Evolutionary conservation across 2,329 filamentous ascomycete species (phyloP).

Genomic region (Hypoxylon sp.): DNA sequence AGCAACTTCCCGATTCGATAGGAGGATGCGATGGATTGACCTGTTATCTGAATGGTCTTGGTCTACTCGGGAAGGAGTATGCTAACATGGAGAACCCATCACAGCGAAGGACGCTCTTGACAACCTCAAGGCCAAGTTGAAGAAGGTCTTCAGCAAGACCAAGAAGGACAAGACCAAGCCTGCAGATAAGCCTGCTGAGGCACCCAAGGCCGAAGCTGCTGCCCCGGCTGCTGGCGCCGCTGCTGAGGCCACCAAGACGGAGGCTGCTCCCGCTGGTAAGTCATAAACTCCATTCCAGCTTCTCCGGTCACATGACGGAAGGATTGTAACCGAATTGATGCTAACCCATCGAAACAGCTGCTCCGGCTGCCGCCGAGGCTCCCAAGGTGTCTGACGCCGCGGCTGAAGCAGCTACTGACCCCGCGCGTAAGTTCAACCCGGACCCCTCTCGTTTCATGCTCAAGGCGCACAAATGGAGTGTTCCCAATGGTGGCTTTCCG

Average conservation of each 20-base stretch:
- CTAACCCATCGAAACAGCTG: constrained; percentile 34
- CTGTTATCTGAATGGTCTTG: constrained; percentile 13
- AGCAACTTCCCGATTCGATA: neutral
- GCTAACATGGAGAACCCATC: constrained; percentile 39
- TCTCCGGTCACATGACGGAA: constrained; percentile 12
- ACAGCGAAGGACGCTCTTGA: constrained; percentile 66
- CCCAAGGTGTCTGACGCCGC: constrained; percentile 37
- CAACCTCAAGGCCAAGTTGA: constrained; percentile 69
- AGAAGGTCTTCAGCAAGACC: constrained; percentile 46
- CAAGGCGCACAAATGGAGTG: constrained; percentile 19
- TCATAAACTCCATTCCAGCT: constrained; percentile 17
- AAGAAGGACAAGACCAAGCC: constrained; percentile 52
- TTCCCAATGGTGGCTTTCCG: constrained; percentile 20
- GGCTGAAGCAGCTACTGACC: constrained; percentile 31
- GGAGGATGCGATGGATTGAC: constrained; percentile 6
- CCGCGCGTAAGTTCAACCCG: constrained; percentile 36
- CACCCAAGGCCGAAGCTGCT: constrained; percentile 48
- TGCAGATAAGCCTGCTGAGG: constrained; percentile 47
- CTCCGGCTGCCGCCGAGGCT: constrained; percentile 36
- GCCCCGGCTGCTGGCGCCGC: constrained; percentile 49
- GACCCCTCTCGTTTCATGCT: constrained; percentile 33
- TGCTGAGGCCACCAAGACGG: constrained; percentile 50
- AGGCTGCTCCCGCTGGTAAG: constrained; percentile 53
- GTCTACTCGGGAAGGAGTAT: neutral
- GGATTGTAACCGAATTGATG: constrained; percentile 9